phyloP scores from a whole-genome alignment of 1,284 basidiomycete species.

The Cryptococcus hybrid region DNA sequence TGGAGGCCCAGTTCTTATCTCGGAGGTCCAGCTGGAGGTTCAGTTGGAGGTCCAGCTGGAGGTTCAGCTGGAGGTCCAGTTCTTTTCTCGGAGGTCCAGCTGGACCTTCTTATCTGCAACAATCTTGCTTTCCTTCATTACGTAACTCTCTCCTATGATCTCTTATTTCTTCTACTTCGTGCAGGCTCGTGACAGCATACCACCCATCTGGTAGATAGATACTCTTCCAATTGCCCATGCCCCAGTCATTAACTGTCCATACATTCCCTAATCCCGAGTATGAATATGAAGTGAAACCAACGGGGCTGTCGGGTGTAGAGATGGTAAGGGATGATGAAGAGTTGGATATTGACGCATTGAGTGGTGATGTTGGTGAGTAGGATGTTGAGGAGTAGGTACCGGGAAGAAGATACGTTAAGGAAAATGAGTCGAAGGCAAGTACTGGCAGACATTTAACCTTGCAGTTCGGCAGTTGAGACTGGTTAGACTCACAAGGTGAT shows the following conservation, averaged over 20 bases:
- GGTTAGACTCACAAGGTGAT: constrained; percentile 19
- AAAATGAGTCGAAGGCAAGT: constrained; percentile 8
- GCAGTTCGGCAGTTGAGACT: neutral
- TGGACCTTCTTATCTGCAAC: too few relatives aligned
- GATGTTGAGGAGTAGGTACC: constrained; percentile 16
- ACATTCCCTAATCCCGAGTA: constrained; percentile 14
- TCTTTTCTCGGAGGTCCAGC: too few relatives aligned
- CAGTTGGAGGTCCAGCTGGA: too few relatives aligned
- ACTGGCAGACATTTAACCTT: constrained; percentile 4
- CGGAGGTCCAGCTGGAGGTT: too few relatives aligned
- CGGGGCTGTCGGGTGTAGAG: constrained; percentile 19
- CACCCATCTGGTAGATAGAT: constrained; percentile 30
- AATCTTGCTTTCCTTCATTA: too few relatives aligned
- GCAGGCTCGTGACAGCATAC: too few relatives aligned
- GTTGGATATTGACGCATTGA: constrained; percentile 17
- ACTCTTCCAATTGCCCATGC: constrained; percentile 18
- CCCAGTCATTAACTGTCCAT: constrained; percentile 12
- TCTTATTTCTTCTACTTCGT: too few relatives aligned
- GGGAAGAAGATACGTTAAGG: constrained; percentile 13
- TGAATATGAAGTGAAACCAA: constrained; percentile 13
- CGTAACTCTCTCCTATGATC: too few relatives aligned
- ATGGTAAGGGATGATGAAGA: constrained; percentile 10
- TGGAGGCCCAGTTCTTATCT: too few relatives aligned
- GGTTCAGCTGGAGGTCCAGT: too few relatives aligned
- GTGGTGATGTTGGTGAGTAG: constrained; percentile 9